phyloP scores from a whole-genome alignment of 2,329 filamentous ascomycete species.

The Clathrospora elynae region DNA sequence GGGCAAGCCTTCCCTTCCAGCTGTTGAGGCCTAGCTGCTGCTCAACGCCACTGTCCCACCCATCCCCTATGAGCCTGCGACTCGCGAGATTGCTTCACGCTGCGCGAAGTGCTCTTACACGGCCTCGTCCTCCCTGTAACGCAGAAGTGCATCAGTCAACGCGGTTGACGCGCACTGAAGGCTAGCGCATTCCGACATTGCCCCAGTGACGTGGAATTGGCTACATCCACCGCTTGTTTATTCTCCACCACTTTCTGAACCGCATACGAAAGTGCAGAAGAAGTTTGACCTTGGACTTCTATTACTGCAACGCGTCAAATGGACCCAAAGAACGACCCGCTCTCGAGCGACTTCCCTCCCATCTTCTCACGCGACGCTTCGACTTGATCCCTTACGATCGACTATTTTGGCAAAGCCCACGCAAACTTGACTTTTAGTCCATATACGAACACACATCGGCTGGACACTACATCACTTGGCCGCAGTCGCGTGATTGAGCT shows the following conservation, averaged over 20 bases:
- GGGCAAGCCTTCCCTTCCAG: constrained; percentile 14
- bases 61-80: constrained; percentile 13
- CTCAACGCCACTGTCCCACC: constrained; percentile 15
- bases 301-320: constrained; percentile 28
- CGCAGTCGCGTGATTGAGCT: background rate
- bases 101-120: background rate
- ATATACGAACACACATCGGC: background rate
- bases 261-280: constrained; percentile 2
- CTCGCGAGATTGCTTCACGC: constrained; percentile 1
- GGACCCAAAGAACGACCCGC: constrained; percentile 44
- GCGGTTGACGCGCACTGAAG: background rate
- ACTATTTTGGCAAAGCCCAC: constrained; percentile 2
- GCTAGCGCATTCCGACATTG: constrained; percentile 4
- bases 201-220: constrained; percentile 33
- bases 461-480: background rate
- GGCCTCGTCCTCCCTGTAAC: background rate
- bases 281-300: background rate
- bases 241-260: constrained; percentile 10
- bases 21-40: constrained; percentile 13
- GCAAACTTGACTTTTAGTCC: constrained; percentile 1
- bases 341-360: constrained; percentile 45
- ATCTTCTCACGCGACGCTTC: constrained; percentile 31
- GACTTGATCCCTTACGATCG: constrained; percentile 9
- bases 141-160: background rate
- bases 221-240: constrained; percentile 27